phyloP scores from a whole-genome alignment of 2,329 filamentous ascomycete genomes.

The Xenoacremonium recifei region DNA sequence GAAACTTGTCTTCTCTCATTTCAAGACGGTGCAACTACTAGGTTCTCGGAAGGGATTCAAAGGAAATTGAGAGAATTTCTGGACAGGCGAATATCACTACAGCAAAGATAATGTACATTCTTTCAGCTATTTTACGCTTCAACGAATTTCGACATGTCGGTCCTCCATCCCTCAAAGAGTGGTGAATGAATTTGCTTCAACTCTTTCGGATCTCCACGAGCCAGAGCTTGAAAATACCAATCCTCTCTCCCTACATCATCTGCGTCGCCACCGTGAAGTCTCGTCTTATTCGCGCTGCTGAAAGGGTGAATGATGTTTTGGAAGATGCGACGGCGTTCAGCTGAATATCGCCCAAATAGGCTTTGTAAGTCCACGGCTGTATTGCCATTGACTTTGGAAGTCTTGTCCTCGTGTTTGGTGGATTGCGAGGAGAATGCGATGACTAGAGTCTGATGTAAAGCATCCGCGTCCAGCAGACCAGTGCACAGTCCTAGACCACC shows the following conservation, averaged over 20 bases:
- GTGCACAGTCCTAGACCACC: neutral
- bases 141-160: neutral
- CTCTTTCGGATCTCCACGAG: neutral
- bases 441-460: neutral
- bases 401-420: neutral
- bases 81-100: neutral
- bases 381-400: neutral
- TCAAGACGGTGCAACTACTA: neutral
- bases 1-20: neutral
- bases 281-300: neutral
- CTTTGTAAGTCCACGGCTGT: neutral
- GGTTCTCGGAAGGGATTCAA: neutral
- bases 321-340: neutral
- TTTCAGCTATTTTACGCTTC: neutral
- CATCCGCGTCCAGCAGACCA: neutral
- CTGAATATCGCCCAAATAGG: neutral
- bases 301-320: neutral
- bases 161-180: neutral
- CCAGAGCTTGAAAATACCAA: neutral
- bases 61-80: slow-evolving; percentile 1
- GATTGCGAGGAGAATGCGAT: neutral
- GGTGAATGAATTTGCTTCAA: slow-evolving; percentile 1
- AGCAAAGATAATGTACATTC: neutral
- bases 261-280: neutral
- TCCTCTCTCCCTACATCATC: neutral